Conservation (phyloP, 2,329 filamentous ascomycete genomes). For the Chrysosporium queenslandicum region DNA sequence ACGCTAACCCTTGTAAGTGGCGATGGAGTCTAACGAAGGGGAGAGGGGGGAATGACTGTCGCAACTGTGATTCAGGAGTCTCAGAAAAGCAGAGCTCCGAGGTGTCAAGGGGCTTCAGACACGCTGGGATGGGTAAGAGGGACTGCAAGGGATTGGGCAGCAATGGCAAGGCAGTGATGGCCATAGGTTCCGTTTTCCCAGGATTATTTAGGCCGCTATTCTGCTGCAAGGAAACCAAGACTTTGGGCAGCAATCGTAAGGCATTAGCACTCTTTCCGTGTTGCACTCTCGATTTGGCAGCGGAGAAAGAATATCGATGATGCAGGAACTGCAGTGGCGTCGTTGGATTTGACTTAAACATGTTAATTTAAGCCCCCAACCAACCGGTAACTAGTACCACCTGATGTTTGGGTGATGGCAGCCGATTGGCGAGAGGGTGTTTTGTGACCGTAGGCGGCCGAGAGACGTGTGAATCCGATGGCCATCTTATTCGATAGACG, state of each 20-base stretch:
- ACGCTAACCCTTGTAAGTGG: slow-evolving; percentile 7
- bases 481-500: no score
- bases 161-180: neutral
- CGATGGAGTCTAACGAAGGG: neutral
- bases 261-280: neutral
- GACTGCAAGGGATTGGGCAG: slow-evolving; percentile 12
- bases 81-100: slow-evolving; percentile 5
- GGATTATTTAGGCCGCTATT: slow-evolving; percentile 3
- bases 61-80: slow-evolving; percentile 3
- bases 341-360: neutral
- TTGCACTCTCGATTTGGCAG: no score
- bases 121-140: slow-evolving; percentile 2
- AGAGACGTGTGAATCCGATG: no score
- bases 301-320: neutral
- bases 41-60: neutral
- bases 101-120: slow-evolving; percentile 7
- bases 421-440: no score
- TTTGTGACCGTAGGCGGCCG: no score
- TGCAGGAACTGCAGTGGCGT: slow-evolving; percentile 9
- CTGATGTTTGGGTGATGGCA: neutral
- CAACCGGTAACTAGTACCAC: neutral
- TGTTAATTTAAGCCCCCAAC: neutral
- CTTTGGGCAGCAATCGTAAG: slow-evolving; percentile 9
- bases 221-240: slow-evolving; percentile 9
- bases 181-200: neutral